Evolutionary conservation across 1,284 basidiomycete genomes (phyloP).

Genomic region (Cerioporus squamosus): DNA sequence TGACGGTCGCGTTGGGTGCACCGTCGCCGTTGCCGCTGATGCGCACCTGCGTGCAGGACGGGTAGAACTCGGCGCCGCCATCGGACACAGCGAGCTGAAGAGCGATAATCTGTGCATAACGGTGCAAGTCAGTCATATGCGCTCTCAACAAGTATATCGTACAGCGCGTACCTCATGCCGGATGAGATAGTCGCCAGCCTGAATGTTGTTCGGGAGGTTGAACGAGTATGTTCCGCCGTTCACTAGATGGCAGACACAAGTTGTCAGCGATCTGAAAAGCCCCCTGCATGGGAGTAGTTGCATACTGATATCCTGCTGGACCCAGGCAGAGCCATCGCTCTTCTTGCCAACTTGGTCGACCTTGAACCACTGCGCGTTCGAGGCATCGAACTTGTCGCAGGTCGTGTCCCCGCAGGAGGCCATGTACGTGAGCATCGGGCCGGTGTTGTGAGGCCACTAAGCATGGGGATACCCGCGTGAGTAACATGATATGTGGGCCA

Average conservation of each 20-base stretch:
- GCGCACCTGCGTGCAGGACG: conserved; percentile 64
- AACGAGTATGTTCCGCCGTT: conserved; percentile 46
- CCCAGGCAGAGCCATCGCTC: conserved; percentile 43
- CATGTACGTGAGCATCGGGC: conserved; percentile 75
- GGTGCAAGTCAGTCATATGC: not conserved
- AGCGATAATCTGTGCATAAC: conserved; percentile 53
- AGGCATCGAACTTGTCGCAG: conserved; percentile 64
- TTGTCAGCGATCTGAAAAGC: too few species aligned
- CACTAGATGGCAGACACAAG: conserved; percentile 29
- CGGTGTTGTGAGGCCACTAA: conserved; percentile 74
- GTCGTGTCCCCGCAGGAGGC: conserved; percentile 58
- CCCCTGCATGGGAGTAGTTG: not conserved
- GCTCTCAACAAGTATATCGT: not conserved
- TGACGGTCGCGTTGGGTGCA: conserved; percentile 48
- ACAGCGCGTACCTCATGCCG: conserved; percentile 53
- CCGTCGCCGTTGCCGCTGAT: conserved; percentile 59
- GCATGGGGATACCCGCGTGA: not conserved
- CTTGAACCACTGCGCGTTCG: conserved; percentile 74
- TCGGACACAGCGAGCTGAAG: conserved; percentile 56
- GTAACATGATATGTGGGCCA: not conserved
- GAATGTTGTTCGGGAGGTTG: conserved; percentile 59
- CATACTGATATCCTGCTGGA: conserved; percentile 43
- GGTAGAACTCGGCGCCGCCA: conserved; percentile 76
- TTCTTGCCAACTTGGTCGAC: conserved; percentile 48
- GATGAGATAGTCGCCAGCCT: conserved; percentile 68